phyloP scores from a whole-genome alignment of 805 yeast species.

The Sungouiella blattae region DNA sequence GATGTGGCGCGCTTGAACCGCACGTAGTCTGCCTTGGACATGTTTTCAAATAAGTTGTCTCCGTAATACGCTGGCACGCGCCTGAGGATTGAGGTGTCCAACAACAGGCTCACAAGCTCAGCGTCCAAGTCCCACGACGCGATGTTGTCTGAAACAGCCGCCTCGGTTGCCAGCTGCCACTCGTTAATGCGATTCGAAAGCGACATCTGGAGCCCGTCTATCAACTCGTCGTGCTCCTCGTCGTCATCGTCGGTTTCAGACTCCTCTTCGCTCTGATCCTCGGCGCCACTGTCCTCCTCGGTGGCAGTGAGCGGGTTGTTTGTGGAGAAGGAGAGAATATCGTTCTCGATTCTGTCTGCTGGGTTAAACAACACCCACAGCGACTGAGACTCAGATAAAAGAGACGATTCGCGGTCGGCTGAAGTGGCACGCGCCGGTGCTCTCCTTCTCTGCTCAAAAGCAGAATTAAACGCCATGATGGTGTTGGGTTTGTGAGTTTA shows the following conservation, averaged over 20 bases:
- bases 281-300: conserved; percentile 8
- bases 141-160: conserved; percentile 14
- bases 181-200: conserved; percentile 13
- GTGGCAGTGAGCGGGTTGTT: conserved; percentile 11
- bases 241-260: not conserved
- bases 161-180: conserved; percentile 15
- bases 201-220: conserved; percentile 8
- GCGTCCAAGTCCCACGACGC: conserved; percentile 20
- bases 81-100: conserved; percentile 10
- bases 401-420: conserved; percentile 10
- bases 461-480: conserved; percentile 14
- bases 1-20: conserved; percentile 12
- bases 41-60: conserved; percentile 11
- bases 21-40: conserved; percentile 12
- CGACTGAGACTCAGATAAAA: conserved; percentile 17
- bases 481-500: too few relatives aligned
- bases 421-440: conserved; percentile 8
- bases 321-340: conserved; percentile 16
- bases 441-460: conserved; percentile 10
- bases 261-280: conserved; percentile 1
- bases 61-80: conserved; percentile 15
- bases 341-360: conserved; percentile 10
- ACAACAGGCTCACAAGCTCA: conserved; percentile 8
- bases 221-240: conserved; percentile 8
- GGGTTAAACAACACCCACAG: conserved; percentile 19